Evolutionary conservation across 2,329 filamentous ascomycete species (phyloP).

Genomic region (Ceratocystis huliohia): DNA sequence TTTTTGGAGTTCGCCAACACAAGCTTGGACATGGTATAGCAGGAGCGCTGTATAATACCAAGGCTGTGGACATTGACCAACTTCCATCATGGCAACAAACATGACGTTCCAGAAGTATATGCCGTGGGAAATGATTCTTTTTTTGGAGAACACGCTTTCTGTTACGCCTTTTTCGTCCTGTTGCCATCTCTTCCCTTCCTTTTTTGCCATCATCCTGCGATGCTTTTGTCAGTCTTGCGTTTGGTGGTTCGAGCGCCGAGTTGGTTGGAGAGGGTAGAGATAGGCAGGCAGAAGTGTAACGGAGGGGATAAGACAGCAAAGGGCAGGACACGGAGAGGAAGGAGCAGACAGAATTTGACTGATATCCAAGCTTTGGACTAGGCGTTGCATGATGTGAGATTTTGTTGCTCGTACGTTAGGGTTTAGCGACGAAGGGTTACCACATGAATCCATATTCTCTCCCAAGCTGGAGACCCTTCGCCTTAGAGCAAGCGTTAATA

Average conservation of each 20-base stretch:
- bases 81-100: conserved; percentile 3
- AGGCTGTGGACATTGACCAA: neutral
- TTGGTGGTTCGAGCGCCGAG: neutral
- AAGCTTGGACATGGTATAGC: neutral
- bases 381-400: neutral
- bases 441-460: too few species aligned
- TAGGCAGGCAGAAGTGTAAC: neutral
- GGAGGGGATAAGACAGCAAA: neutral
- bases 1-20: conserved; percentile 1
- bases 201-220: neutral
- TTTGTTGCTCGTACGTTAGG: neutral
- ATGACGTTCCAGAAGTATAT: neutral
- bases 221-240: neutral
- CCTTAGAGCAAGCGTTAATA: neutral
- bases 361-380: neutral
- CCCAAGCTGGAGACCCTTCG: neutral
- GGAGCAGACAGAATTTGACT: neutral
- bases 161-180: neutral
- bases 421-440: neutral
- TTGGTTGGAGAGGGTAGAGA: neutral
- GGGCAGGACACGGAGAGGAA: neutral
- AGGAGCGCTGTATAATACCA: neutral
- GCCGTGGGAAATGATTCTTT: neutral
- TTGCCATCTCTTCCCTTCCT: neutral
- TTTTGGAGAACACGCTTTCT: neutral